Conservation (phyloP, 306 rosid species). For the Quercus agrifolia region DNA sequence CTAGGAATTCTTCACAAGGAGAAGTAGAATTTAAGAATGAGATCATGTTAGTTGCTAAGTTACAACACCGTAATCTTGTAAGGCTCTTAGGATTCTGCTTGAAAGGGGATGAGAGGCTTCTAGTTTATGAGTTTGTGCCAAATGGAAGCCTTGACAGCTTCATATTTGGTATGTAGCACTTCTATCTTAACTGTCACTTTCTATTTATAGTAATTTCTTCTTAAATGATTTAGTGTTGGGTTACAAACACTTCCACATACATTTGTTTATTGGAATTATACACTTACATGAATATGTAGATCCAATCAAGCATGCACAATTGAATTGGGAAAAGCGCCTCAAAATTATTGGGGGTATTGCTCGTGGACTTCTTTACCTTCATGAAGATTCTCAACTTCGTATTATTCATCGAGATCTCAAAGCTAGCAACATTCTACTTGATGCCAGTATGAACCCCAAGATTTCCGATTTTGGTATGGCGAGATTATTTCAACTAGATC, state of each 20-base stretch:
- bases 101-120: background rate
- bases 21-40: slow-evolving; percentile 20
- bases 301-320: no score
- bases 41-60: slow-evolving; percentile 1
- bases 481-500: no score
- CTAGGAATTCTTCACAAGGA: slow-evolving; percentile 20
- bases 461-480: no score
- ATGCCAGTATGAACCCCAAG: background rate
- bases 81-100: slow-evolving; percentile 17
- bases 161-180: background rate
- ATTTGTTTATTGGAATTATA: no score
- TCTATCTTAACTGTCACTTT: no score
- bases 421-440: slow-evolving; percentile 13
- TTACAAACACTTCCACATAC: no score
- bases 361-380: no score
- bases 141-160: slow-evolving; percentile 6
- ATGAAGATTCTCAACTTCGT: no score
- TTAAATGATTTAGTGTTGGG: no score
- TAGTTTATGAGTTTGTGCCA: slow-evolving; percentile 9
- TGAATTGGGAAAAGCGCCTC: slow-evolving; percentile 19
- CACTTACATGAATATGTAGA: no score
- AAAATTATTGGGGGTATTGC: background rate
- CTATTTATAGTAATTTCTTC: no score
- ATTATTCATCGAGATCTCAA: no score
- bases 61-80: slow-evolving; percentile 22